Evolutionary conservation across 2,329 filamentous ascomycete species (phyloP), one percentile per base, ranked within the genome.

Genomic region (Furcasterigmium furcatum): DNA sequence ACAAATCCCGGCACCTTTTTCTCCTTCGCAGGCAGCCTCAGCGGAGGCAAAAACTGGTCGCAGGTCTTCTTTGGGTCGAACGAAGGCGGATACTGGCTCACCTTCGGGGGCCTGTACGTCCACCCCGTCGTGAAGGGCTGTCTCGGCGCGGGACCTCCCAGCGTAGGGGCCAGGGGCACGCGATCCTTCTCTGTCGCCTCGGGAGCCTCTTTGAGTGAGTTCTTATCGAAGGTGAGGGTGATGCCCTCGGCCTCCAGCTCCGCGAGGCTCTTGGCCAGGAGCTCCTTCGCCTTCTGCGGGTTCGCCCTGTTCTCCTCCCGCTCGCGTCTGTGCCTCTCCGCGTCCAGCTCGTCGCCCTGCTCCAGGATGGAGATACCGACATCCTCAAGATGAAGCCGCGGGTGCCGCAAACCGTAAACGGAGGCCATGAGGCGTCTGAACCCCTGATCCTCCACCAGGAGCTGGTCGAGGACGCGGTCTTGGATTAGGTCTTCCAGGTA

Each of bases 81-180:
- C 9, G 22, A n/a, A n/a, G n/a, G n/a, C n/a, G 5, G 16, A 36
- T 18, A 16, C 30, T 19, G 21, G 3, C 41, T 44, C 12, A 27
- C 41, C 1, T 46, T 46, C 5, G 39, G 19, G 3, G 41, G 34
- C 2, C 50, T 20, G 21, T 14, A 40, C 24, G 24, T 34, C 50
- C 50, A 52, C 34, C 40, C 48, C n/a, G 48, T 45, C 24, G 50
- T 48, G 21, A 49, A 52, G 13, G 50, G 50, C 36, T 51, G 45
- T 14, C 46, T 18, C 24, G 42, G 48, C 13, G 46, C 44, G 14
- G 29, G 10, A 5, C 50, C 50, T 18, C 50, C 50, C 4, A 38
- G 39, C 3, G 27, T 34, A 2, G 50, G 50, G 3, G 50, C 50
- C n/a, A n/a, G 38, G 2, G 50, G 48, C 4, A 52, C 27, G 2